Conservation (phyloP, 805 yeast species). For the Blastobotrys parvus region DNA sequence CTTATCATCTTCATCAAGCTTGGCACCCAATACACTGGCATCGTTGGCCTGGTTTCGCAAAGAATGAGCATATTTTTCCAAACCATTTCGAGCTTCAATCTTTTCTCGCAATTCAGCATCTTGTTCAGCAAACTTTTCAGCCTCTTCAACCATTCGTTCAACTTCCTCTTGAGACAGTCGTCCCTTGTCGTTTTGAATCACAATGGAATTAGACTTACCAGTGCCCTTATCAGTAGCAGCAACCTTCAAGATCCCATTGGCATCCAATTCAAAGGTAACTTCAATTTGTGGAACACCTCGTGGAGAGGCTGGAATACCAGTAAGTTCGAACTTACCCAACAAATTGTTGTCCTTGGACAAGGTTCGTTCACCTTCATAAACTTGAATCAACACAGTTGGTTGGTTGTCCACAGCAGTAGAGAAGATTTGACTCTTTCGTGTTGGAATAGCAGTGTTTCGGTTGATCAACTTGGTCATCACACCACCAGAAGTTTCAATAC, state of each 20-base stretch:
- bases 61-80: conserved; percentile 83
- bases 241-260: conserved; percentile 80
- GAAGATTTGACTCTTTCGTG: conserved; percentile 89
- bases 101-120: conserved; percentile 76
- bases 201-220: conserved; percentile 84
- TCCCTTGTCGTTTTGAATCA: conserved; percentile 90
- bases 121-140: conserved; percentile 89
- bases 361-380: conserved; percentile 94
- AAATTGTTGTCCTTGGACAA: conserved; percentile 88
- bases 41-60: conserved; percentile 61
- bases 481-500: conserved; percentile 97
- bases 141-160: conserved; percentile 96
- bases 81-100: conserved; percentile 78
- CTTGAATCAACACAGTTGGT: conserved; percentile 90
- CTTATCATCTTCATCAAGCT: conserved; percentile 84
- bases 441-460: conserved; percentile 93
- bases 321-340: conserved; percentile 78
- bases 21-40: conserved; percentile 55
- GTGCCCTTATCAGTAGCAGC: conserved; percentile 89
- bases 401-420: conserved; percentile 96
- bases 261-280: conserved; percentile 81
- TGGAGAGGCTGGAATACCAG: conserved; percentile 85
- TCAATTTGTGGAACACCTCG: conserved; percentile 89
- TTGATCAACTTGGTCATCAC: conserved; percentile 93
- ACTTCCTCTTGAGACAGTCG: conserved; percentile 89